Base-by-base conservation (phyloP, 306 rosid genomes). In the Trichosanthes cucumerina region DNA sequence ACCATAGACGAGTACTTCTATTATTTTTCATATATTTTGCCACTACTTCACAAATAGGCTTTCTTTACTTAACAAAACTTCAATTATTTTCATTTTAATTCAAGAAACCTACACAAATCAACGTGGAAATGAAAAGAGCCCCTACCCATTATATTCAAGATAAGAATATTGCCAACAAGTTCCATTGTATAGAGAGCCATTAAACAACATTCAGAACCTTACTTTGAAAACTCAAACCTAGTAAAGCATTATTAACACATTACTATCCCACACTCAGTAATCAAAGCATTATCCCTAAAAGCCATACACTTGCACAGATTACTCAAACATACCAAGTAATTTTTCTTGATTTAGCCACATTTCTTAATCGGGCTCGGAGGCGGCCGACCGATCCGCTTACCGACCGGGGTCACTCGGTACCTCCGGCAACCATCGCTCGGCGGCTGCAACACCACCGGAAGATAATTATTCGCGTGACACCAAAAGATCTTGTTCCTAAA, bases 391-490 rank as follows among this genome's bases (percentile, higher is more conserved):
- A 76, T 41, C 0, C 79, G 69, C 44, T 56, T 76, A 1, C 79
- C 79, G 4, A 76, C 36, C 0, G 79, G 9, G 0, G 4, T 76
- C 7, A 49, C 38, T 41, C 52, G 62, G 19, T 57, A 38, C 2
- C 36, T 38, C 18, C 79, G 53, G 12, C 15, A 76, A 16, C 79
- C 79, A 26, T 76, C 79, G 53, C 79, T 76, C 36, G 79, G 23
- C 23, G 79, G 79, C 24, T 56, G 52, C 69, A 76, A 14, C 49
- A n/a, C 11, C 0, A 56, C 79, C 0, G 79, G 79, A 41, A 76
- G 79, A 23, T 76, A 76, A 12, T 57, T 62, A 39, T 76, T 43
- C 5, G 79, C 24, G 18, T 56, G 79, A 34, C 79, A 76, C 79
- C 79, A 76, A 41, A 76, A 76, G 12, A 76, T 57, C 34, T 76